These are phyloP conservation scores for Pyrenophora tritici-repentis DNA, from an alignment of 2,329 filamentous ascomycete genomes.

Conservation along the genomic window DNA sequence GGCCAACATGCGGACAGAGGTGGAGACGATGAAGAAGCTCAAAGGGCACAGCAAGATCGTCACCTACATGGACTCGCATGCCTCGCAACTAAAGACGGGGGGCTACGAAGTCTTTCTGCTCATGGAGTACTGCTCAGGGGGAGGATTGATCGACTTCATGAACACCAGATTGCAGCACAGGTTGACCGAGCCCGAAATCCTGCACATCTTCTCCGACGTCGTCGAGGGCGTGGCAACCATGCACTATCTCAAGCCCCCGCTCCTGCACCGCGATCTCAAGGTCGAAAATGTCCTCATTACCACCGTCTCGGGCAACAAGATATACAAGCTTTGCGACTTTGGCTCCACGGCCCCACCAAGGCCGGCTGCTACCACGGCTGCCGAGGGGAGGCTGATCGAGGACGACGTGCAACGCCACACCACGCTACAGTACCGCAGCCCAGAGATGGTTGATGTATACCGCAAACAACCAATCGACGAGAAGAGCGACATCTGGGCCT, in stretches of 20 bases:
- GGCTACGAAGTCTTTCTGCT: constrained; percentile 98
- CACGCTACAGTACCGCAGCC: constrained; percentile 94
- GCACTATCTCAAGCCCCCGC: constrained; percentile 94
- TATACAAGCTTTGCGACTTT: constrained; percentile 98
- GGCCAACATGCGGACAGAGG: constrained; percentile 95
- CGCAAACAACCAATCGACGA: constrained; percentile 95
- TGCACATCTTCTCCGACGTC: constrained; percentile 95
- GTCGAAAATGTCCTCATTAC: constrained; percentile 97
- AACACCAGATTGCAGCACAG: constrained; percentile 96
- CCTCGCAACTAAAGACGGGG: constrained; percentile 86
- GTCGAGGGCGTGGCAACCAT: constrained; percentile 97
- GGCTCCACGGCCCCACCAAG: constrained; percentile 85
- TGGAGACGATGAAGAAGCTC: constrained; percentile 99
- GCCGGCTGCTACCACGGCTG: constrained; percentile 81
- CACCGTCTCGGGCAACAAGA: constrained; percentile 64
- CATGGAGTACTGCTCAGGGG: constrained; percentile 96
- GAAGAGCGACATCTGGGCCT: constrained; percentile 97
- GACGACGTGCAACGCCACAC: constrained; percentile 98
- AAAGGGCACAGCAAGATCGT: constrained; percentile 97
- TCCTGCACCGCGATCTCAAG: constrained; percentile 93
- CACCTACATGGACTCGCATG: constrained; percentile 97
- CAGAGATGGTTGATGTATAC: constrained; percentile 99
- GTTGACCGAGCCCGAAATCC: constrained; percentile 93
- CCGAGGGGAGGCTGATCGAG: constrained; percentile 89
- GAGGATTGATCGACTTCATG: constrained; percentile 98